These are phyloP conservation scores for Diddensiella caesifluorescens DNA, from an alignment of 805 yeast genomes.

Conservation along the genomic window DNA sequence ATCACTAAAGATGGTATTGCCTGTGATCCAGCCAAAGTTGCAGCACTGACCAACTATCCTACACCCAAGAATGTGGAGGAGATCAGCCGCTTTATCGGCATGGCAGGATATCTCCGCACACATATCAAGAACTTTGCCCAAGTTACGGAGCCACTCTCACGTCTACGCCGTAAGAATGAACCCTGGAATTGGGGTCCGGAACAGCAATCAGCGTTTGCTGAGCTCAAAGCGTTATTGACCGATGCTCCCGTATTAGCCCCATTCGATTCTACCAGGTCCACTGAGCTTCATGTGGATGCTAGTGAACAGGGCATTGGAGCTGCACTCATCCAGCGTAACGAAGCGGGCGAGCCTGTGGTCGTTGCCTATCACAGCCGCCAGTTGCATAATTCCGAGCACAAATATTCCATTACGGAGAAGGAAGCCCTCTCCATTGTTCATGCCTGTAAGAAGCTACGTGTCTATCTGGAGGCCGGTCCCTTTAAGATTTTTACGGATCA, in stretches of 20 bases:
- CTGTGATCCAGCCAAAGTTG: neutral
- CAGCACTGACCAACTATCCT: neutral
- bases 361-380: neutral
- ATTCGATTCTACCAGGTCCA: neutral
- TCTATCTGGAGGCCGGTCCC: neutral
- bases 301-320: neutral
- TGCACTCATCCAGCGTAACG: neutral
- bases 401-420: neutral
- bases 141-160: neutral
- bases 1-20: neutral
- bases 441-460: neutral
- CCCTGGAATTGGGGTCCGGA: neutral
- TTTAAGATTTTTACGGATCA: neutral
- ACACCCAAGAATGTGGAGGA: neutral
- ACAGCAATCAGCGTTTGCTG: neutral
- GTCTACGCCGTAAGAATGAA: neutral
- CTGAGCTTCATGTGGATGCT: neutral
- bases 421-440: constrained; percentile 1
- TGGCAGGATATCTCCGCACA: neutral
- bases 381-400: neutral
- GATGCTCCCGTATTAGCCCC: neutral
- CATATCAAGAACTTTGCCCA: neutral
- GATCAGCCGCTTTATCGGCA: neutral
- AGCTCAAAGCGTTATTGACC: neutral
- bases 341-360: neutral